These are phyloP conservation scores for Zopfochytrium polystomum DNA, from an alignment of 371 early-diverging fungal species.

Conservation along the genomic window DNA sequence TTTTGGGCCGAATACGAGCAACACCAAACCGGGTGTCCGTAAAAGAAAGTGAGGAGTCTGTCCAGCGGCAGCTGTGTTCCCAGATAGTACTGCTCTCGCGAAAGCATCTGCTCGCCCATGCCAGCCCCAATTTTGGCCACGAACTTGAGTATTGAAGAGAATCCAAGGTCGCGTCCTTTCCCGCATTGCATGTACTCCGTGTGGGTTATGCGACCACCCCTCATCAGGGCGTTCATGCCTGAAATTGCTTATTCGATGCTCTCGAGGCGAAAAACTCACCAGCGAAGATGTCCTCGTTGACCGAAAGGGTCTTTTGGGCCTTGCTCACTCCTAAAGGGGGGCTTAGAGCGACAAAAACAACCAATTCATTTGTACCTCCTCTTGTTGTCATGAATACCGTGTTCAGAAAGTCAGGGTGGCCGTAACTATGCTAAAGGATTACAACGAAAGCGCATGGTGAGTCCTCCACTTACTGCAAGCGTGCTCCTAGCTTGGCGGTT, in stretches of 20 bases:
- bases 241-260: background rate
- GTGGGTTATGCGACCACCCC: constrained; percentile 87
- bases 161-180: constrained; percentile 84
- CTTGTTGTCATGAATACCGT: constrained; percentile 85
- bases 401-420: constrained; percentile 90
- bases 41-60: constrained; percentile 80
- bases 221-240: constrained; percentile 71
- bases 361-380: constrained; percentile 54
- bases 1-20: background rate
- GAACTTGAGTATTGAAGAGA: constrained; percentile 85
- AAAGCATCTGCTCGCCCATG: constrained; percentile 90
- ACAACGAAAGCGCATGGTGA: background rate
- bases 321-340: constrained; percentile 66
- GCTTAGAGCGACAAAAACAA: background rate
- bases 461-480: constrained; percentile 17
- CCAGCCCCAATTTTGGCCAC: constrained; percentile 89
- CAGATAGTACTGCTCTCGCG: constrained; percentile 84
- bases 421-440: constrained; percentile 51
- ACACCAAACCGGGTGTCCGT: constrained; percentile 19
- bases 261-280: constrained; percentile 25
- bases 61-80: constrained; percentile 81
- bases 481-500: constrained; percentile 79
- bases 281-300: constrained; percentile 92
- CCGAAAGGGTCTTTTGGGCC: constrained; percentile 82
- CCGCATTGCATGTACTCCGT: constrained; percentile 91